Conservation (phyloP, 331 rosid genomes). For the Prunus yedoensis region DNA sequence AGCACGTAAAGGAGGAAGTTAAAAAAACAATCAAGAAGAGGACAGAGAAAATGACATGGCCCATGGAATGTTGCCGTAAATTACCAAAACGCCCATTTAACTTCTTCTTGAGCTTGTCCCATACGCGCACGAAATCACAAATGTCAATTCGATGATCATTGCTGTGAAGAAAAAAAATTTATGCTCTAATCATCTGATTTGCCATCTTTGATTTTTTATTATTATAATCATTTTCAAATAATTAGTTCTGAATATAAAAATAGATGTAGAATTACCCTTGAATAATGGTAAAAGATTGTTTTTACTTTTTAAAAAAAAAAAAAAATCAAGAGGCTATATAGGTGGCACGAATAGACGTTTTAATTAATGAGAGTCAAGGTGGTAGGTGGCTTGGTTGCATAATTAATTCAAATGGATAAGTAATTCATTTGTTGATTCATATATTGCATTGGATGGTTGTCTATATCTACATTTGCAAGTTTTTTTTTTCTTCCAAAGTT, state of each 20-base stretch:
- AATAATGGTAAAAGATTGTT: neutral
- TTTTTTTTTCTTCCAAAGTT: too few species aligned
- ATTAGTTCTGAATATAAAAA: too few species aligned
- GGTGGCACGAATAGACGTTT: too few species aligned
- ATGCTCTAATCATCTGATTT: too few species aligned
- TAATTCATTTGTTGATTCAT: neutral
- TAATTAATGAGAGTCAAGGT: neutral
- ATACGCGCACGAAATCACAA: neutral
- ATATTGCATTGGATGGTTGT: too few species aligned
- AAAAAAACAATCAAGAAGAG: neutral
- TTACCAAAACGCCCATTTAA: neutral
- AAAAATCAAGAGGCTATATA: too few species aligned
- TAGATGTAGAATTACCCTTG: too few species aligned
- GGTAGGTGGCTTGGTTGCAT: neutral
- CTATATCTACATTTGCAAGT: too few species aligned
- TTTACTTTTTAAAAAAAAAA: too few species aligned
- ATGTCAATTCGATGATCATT: neutral
- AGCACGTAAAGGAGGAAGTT: neutral
- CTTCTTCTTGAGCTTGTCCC: too few species aligned
- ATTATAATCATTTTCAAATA: too few species aligned
- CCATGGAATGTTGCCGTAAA: neutral
- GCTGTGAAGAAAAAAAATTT: too few species aligned
- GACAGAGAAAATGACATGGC: neutral
- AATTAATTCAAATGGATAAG: neutral
- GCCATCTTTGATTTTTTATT: neutral